Evolutionary conservation across 2,329 filamentous ascomycete genomes (phyloP).

Genomic region (Sporothrix inflata): DNA sequence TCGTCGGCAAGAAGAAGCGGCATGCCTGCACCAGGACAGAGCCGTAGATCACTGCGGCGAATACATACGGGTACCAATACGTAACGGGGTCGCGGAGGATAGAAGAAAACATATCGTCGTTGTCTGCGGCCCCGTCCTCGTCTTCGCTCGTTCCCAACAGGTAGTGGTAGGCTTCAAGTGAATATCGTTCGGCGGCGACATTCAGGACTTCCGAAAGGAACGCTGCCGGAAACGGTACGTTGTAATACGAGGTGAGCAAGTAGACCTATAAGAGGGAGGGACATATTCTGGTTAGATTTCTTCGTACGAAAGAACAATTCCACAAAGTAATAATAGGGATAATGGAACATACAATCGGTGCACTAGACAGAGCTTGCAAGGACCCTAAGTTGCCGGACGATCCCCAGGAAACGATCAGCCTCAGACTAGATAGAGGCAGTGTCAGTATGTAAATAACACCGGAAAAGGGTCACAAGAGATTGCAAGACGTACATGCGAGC

Average conservation of each 20-base stretch:
- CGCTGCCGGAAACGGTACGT: conserved; percentile 46
- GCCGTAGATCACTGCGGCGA: conserved; percentile 74
- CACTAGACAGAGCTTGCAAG: conserved; percentile 70
- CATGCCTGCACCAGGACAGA: conserved; percentile 72
- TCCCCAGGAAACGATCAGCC: conserved; percentile 73
- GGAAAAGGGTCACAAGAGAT: neutral
- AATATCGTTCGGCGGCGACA: conserved; percentile 19
- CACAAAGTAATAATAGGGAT: neutral
- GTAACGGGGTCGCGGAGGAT: conserved; percentile 19
- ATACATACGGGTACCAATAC: conserved; percentile 62
- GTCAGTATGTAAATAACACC: conserved; percentile 1
- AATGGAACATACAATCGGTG: conserved; percentile 63
- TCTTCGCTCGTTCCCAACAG: conserved; percentile 6
- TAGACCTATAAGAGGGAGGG: conserved; percentile 56
- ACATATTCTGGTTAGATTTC: conserved; percentile 21
- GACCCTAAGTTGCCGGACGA: conserved; percentile 66
- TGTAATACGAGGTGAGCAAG: conserved; percentile 78
- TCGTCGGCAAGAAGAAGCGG: conserved; percentile 69
- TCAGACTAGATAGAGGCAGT: conserved; percentile 40
- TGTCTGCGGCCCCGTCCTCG: neutral
- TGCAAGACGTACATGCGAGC: conserved; percentile 23
- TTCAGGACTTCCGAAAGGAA: conserved; percentile 12
- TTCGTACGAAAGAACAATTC: neutral
- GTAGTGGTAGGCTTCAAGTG: conserved; percentile 23
- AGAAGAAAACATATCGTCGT: neutral